Conservation (phyloP, 148 eudicot genomes). For the Nepenthes gracilis region DNA sequence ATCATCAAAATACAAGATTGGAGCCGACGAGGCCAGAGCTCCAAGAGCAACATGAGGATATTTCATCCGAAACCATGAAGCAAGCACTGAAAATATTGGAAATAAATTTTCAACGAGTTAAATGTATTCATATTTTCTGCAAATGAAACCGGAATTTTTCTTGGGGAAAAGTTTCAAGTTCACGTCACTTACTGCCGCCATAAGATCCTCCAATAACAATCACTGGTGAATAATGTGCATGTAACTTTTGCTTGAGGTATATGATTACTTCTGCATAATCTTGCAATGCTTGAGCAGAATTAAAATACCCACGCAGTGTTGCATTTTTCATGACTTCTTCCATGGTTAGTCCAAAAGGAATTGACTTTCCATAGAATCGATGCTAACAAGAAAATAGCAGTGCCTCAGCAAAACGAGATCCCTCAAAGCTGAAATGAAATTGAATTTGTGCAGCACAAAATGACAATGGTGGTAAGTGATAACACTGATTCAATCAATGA, state of each 20-base stretch:
- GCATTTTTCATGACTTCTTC: slow-evolving; percentile 7
- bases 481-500: neutral
- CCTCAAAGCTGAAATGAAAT: neutral
- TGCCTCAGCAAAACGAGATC: neutral
- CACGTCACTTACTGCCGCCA: slow-evolving; percentile 36
- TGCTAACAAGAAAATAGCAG: slow-evolving; percentile 9
- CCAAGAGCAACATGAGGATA: slow-evolving; percentile 49
- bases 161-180: neutral
- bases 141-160: neutral
- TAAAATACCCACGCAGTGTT: slow-evolving; percentile 19
- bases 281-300: slow-evolving; percentile 46
- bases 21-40: slow-evolving; percentile 52
- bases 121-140: neutral
- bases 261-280: slow-evolving; percentile 44
- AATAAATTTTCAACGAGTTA: neutral
- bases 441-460: neutral
- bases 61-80: slow-evolving; percentile 48
- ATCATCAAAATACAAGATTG: slow-evolving; percentile 33
- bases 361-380: slow-evolving; percentile 25
- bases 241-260: slow-evolving; percentile 20
- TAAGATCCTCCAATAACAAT: slow-evolving; percentile 52
- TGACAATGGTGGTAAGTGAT: neutral
- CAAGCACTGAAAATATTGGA: slow-evolving; percentile 26
- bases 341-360: slow-evolving; percentile 13
- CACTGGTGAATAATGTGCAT: slow-evolving; percentile 31